Base-by-base conservation (phyloP, 805 yeast species). In the Ogataea populi-albae region DNA sequence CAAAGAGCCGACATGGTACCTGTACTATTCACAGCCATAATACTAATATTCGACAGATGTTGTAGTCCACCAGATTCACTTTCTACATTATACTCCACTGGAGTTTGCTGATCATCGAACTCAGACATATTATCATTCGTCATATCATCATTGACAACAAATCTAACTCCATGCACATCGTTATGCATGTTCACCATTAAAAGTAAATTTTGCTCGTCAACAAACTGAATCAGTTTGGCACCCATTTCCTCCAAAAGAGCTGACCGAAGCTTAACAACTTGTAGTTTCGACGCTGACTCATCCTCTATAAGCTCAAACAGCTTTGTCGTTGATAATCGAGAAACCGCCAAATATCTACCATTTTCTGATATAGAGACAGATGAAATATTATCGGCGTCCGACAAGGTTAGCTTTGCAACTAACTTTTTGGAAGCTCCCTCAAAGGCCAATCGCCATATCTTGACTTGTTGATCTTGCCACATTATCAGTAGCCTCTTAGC, bases 391-490 rank as follows among this genome's bases (percentile, higher is more conserved):
- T 87, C 96, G 21, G 85, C 95, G 45, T 82, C 93, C 30, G 77
- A 69, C 40, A 82, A 62, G 3, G 73, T 65, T 50, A 86, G 54
- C 60, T 85, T 85, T 35, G 84, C 69, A 2, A 84, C 78, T 40
- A 88, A 59, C 39, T 73, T 75, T 52, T 73, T 77, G 12, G 71
- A 65, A 15, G 11, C 19, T 52, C 53, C 50, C 40, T 55, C 52
- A 21, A 37, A 41, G 17, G 35, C 22, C 14, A 86, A 52, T 43
- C 62, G 66, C 98, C 98, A 93, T 8, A 93, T 68, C 54, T 87
- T 87, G 26, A 91, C 74, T 3, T 73, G 68, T 55, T 84, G 88
- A 47, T 84, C 94, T 50, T 79, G 82, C 93, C 94, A 91, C 72
- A 82, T 71, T 6, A 77, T 70, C 18, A 91, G 59, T 17, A 79